These are phyloP conservation scores for Pichia nakasei DNA, from an alignment of 805 yeast species.

Conservation along the genomic window DNA sequence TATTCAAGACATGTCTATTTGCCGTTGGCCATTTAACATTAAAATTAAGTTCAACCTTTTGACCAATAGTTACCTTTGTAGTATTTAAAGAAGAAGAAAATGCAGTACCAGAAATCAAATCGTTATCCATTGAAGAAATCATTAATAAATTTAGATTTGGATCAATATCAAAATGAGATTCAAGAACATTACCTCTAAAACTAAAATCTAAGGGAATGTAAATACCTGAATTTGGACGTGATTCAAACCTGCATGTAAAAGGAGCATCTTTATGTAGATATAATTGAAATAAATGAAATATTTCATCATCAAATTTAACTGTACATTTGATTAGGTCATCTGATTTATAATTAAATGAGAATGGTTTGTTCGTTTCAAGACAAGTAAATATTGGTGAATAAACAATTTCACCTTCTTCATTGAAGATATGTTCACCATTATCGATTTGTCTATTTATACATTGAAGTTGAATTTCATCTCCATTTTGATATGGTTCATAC, in stretches of 20 bases:
- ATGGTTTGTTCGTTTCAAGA: constrained; percentile 53
- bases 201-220: constrained; percentile 53
- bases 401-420: constrained; percentile 48
- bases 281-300: constrained; percentile 64
- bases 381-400: constrained; percentile 55
- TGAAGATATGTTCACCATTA: constrained; percentile 68
- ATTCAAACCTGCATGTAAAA: constrained; percentile 56
- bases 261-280: constrained; percentile 75
- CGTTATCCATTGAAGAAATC: constrained; percentile 21
- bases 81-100: constrained; percentile 56
- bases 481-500: constrained; percentile 17
- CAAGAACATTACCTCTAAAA: constrained; percentile 58
- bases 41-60: constrained; percentile 45
- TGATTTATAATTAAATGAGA: constrained; percentile 43
- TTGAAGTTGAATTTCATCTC: constrained; percentile 40
- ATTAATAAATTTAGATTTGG: constrained; percentile 44
- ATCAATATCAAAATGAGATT: constrained; percentile 62
- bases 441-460: constrained; percentile 66
- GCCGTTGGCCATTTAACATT: constrained; percentile 46
- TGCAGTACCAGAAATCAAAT: constrained; percentile 47
- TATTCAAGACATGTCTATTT: not conserved
- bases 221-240: constrained; percentile 36
- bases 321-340: constrained; percentile 53
- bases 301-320: constrained; percentile 49
- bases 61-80: constrained; percentile 59